Evolutionary conservation across 2,329 filamentous ascomycete genomes (phyloP), one percentile per base, ranked within the genome.

Genomic region (Helotiales sp.): DNA sequence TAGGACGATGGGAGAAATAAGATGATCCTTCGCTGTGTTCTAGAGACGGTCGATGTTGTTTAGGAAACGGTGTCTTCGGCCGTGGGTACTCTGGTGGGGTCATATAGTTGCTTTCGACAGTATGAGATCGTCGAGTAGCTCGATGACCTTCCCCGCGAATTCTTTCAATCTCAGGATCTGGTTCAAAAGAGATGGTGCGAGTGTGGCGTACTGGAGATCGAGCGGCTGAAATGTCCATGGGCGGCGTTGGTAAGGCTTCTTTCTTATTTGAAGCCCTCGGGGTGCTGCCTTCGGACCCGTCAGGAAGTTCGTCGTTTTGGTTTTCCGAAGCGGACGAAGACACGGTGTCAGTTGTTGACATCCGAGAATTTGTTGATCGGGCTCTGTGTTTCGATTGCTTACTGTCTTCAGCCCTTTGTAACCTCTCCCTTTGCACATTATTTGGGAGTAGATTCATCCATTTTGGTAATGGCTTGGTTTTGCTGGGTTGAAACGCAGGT

Each of bases 401-500:
- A 1, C 33, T 6, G 13, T 13, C 17, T 36, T 36, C 38, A 17
- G 36, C 36, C 50, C 24, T 60, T 34, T 52, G 33, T 38, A 59
- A 52, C 27, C 61, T 56, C 31, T 59, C 55, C 50, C 53, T 59
- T 25, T 62, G 42, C 9, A 66, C 53, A 42, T 69, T 67, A 30
- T 47, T 69, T 2, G 69, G 68, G 40, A 71, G 64, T 15, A 67
- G 44, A 4, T 62, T 49, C 69, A 71, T 72, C 70, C 69, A 71
- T 33, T 63, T 64, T 15, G 81, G 81, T 10, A 84, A 75, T 1
- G 81, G 79, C 59, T 84, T 85, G 10, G 79, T 73, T 3, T 73
- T 75, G 52, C 74, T 76, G 1, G 79, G 78, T 59, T 71, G 74
- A 64, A 83, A 84, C 2, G 77, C 72, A 3, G 73, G 70, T 9